These are phyloP conservation scores for Thielaviopsis cerberus DNA, from an alignment of 2,329 filamentous ascomycete species.

Conservation along the genomic window DNA sequence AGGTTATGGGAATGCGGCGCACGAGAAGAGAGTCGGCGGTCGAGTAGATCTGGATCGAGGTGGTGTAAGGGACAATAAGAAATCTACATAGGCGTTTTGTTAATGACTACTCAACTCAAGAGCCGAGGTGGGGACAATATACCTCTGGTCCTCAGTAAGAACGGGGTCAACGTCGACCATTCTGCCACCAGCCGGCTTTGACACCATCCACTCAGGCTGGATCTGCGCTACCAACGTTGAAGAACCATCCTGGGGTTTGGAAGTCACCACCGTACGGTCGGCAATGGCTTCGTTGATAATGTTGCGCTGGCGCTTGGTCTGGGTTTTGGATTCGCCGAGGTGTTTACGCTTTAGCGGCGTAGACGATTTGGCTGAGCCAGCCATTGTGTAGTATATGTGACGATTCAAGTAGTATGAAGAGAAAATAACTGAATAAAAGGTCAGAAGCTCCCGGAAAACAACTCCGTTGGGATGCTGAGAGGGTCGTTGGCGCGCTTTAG, in stretches of 20 bases:
- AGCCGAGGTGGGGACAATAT: not conserved
- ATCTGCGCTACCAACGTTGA: not conserved
- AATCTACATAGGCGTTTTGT: slow-evolving; percentile 29
- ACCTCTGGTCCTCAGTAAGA: slow-evolving; percentile 38
- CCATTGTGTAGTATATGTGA: slow-evolving; percentile 4
- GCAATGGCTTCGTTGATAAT: slow-evolving; percentile 3
- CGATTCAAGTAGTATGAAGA: not conserved
- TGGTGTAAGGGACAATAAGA: slow-evolving; percentile 56
- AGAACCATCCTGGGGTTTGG: not conserved
- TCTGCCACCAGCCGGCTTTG: slow-evolving; percentile 44
- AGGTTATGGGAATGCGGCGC: slow-evolving; percentile 42
- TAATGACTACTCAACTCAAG: not conserved
- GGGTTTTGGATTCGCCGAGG: slow-evolving; percentile 9
- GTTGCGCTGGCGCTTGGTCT: slow-evolving; percentile 6
- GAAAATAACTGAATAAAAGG: not conserved
- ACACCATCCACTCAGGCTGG: slow-evolving; percentile 35
- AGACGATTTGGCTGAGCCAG: slow-evolving; percentile 3
- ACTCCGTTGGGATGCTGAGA: not conserved
- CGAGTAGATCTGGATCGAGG: slow-evolving; percentile 63
- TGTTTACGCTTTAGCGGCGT: slow-evolving; percentile 11
- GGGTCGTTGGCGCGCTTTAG: not conserved
- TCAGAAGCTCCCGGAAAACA: slow-evolving; percentile 3
- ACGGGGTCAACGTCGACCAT: slow-evolving; percentile 48
- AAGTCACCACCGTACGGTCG: slow-evolving; percentile 7
- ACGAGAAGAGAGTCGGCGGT: slow-evolving; percentile 63